Conservation (phyloP, 108 stramenopile species). For the Cyclostephanos tholiformis region DNA sequence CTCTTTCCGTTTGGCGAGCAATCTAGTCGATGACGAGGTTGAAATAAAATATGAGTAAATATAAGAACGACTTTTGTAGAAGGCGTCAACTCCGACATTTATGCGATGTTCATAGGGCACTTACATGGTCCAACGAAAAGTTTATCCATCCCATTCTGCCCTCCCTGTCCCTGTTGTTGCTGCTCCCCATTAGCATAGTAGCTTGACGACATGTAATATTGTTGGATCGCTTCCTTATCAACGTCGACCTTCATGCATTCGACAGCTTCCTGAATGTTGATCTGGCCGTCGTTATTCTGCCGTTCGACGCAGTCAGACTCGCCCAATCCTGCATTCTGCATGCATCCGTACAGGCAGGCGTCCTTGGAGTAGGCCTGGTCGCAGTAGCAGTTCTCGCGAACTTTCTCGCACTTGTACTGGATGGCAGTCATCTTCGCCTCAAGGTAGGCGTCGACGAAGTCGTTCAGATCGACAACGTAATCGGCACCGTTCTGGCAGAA, state of each 20-base stretch:
- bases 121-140: constrained; percentile 44
- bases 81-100: background rate
- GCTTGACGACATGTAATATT: constrained; percentile 48
- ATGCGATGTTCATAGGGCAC: background rate
- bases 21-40: constrained; percentile 3
- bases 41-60: background rate
- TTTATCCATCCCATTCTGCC: constrained; percentile 51
- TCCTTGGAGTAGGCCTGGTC: constrained; percentile 61
- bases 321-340: constrained; percentile 52
- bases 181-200: constrained; percentile 59
- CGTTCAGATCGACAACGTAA: constrained; percentile 74
- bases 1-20: constrained; percentile 67
- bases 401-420: constrained; percentile 69
- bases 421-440: constrained; percentile 44
- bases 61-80: background rate
- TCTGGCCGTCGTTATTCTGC: constrained; percentile 7
- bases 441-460: constrained; percentile 73
- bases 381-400: constrained; percentile 78
- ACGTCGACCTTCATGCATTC: constrained; percentile 27
- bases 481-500: constrained; percentile 56
- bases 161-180: constrained; percentile 36
- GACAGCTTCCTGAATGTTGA: constrained; percentile 7
- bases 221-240: constrained; percentile 28
- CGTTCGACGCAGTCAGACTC: constrained; percentile 35
- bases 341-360: constrained; percentile 58